Percentiles rank a stretch among this genome's conserved stretches.
Conservation (phyloP, 148 eudicot species). For the Cornus controversa region DNA sequence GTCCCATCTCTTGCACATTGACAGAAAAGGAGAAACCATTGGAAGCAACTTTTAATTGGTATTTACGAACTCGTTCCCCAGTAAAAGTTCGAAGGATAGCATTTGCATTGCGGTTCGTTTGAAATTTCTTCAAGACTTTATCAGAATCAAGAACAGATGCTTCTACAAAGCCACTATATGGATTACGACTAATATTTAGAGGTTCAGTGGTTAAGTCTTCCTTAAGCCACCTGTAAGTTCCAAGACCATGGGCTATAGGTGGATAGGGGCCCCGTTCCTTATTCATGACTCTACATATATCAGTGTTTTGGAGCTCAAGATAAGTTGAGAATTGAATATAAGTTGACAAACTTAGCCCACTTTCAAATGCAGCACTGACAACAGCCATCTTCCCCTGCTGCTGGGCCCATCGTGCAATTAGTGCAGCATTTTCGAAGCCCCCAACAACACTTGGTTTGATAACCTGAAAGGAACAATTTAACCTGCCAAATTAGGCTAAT, state of each 20-base stretch:
- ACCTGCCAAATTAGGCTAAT: background rate
- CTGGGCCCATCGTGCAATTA: slow-evolving; percentile 92
- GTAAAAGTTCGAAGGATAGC: slow-evolving; percentile 33
- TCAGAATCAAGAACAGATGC: slow-evolving; percentile 66
- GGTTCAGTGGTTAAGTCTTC: slow-evolving; percentile 59
- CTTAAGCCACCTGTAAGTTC: slow-evolving; percentile 90
- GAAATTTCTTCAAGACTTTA: slow-evolving; percentile 38
- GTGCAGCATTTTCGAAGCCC: slow-evolving; percentile 88
- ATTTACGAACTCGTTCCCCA: slow-evolving; percentile 31
- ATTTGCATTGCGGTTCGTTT: slow-evolving; percentile 43
- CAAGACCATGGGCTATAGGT: slow-evolving; percentile 80
- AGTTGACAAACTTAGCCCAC: slow-evolving; percentile 73
- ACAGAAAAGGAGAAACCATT: slow-evolving; percentile 40
- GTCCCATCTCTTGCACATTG: slow-evolving; percentile 71
- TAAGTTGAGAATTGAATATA: slow-evolving; percentile 73
- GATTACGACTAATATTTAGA: slow-evolving; percentile 41
- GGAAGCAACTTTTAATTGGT: slow-evolving; percentile 46
- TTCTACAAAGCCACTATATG: slow-evolving; percentile 46
- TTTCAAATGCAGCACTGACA: slow-evolving; percentile 89
- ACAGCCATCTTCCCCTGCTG: slow-evolving; percentile 76
- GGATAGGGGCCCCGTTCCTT: slow-evolving; percentile 23
- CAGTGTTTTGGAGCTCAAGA: slow-evolving; percentile 69
- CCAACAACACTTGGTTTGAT: slow-evolving; percentile 94
- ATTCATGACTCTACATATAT: slow-evolving; percentile 35
- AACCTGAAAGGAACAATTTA: slow-evolving; percentile 47